Percentiles rank a stretch among this genome's conserved stretches.
phyloP scores from a whole-genome alignment of 2,329 filamentous ascomycete species.

The Cryphonectria radicalis region DNA sequence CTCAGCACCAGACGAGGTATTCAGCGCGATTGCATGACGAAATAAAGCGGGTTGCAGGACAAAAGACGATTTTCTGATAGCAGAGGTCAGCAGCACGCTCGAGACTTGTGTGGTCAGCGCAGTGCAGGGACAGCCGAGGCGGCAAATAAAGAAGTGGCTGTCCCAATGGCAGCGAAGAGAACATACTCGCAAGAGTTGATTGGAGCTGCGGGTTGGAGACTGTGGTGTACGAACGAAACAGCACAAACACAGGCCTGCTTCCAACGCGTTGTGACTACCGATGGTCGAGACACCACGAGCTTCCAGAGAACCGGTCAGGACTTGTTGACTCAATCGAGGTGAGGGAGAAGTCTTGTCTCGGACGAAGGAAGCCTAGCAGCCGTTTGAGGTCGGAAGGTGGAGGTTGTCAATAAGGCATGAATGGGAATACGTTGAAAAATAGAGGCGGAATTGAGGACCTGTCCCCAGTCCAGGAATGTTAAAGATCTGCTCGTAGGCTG shows the following conservation, averaged over 20 bases:
- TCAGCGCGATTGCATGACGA: slow-evolving; percentile 29
- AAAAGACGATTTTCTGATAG: slow-evolving; percentile 10
- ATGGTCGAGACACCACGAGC: background rate
- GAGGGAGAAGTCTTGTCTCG: background rate
- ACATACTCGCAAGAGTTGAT: slow-evolving; percentile 11
- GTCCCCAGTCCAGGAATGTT: slow-evolving; percentile 29
- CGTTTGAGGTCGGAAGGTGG: slow-evolving; percentile 3
- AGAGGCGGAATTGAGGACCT: slow-evolving; percentile 27
- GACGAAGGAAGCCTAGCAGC: slow-evolving; percentile 5
- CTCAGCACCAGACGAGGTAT: slow-evolving; percentile 22
- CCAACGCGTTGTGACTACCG: background rate
- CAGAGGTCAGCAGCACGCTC: slow-evolving; percentile 12
- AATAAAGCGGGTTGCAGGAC: background rate
- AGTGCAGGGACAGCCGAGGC: slow-evolving; percentile 6
- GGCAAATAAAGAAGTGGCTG: background rate
- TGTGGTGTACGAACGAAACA: slow-evolving; percentile 4
- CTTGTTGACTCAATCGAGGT: background rate
- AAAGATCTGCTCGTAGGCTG: slow-evolving; percentile 28
- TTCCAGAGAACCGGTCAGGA: background rate
- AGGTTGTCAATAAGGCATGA: slow-evolving; percentile 9
- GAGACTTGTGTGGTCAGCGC: slow-evolving; percentile 1
- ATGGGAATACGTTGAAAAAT: slow-evolving; percentile 18
- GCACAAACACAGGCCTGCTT: slow-evolving; percentile 6
- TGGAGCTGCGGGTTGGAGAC: background rate
- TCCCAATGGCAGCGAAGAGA: slow-evolving; percentile 15